Evolutionary conservation across 768 basidiomycete genomes (phyloP).

Genomic region (Serendipita sp.): DNA sequence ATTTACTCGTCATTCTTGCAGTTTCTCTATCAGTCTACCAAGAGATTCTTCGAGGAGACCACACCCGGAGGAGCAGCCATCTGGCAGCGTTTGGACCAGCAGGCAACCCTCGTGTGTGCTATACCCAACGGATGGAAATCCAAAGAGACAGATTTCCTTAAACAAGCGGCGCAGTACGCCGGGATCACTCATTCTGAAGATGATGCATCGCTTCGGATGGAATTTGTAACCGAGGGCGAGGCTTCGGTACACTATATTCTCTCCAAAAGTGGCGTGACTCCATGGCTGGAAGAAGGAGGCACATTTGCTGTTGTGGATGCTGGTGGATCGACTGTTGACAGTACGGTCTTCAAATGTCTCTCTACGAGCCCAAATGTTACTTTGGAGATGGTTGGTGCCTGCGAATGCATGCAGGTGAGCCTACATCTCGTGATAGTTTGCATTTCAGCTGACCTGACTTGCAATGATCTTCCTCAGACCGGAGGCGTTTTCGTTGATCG

Average conservation of each 20-base stretch:
- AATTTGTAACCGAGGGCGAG: conserved; percentile 9
- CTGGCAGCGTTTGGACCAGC: conserved; percentile 17
- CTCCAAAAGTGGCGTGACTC: neutral
- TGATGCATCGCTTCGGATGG: conserved; percentile 11
- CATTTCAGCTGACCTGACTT: neutral
- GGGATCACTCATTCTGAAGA: conserved; percentile 14
- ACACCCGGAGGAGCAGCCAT: conserved; percentile 14
- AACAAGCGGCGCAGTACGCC: conserved; percentile 16
- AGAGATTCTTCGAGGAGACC: conserved; percentile 15
- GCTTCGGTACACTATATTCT: conserved; percentile 14
- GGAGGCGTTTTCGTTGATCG: neutral
- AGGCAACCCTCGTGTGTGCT: conserved; percentile 17
- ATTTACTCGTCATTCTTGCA: conserved; percentile 17
- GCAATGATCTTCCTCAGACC: neutral
- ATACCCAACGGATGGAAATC: conserved; percentile 23
- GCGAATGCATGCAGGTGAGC: conserved; percentile 1
- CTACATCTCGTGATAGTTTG: neutral
- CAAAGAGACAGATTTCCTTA: conserved; percentile 20
- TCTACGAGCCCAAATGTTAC: neutral
- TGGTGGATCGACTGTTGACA: neutral
- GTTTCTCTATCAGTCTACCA: conserved; percentile 18
- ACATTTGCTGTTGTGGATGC: neutral
- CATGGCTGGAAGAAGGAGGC: neutral
- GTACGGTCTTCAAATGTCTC: neutral
- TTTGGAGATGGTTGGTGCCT: neutral